These are phyloP conservation scores for Colletotrichum lupini DNA, from an alignment of 2,329 filamentous ascomycete species.

Conservation along the genomic window DNA sequence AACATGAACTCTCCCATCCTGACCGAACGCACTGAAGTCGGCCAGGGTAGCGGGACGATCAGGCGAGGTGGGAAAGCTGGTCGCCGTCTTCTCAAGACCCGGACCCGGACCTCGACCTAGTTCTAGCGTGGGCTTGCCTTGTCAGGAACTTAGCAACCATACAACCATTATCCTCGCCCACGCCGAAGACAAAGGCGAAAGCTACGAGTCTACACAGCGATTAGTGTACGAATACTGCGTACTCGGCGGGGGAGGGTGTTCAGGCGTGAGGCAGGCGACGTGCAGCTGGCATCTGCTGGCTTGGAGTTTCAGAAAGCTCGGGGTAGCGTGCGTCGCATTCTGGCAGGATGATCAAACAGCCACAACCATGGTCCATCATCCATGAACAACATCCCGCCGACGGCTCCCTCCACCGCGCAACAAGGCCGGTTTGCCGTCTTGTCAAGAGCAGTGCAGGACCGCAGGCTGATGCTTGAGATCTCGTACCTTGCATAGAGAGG, in stretches of 20 bases:
- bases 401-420: conserved; percentile 17
- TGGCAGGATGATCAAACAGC: conserved; percentile 37
- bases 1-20: conserved; percentile 22
- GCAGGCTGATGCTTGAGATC: conserved; percentile 33
- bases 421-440: conserved; percentile 31
- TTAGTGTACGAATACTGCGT: background rate
- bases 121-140: conserved; percentile 27
- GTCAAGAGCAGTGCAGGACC: conserved; percentile 16
- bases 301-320: conserved; percentile 36
- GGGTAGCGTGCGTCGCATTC: conserved; percentile 32
- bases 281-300: conserved; percentile 30
- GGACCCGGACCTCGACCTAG: conserved; percentile 26
- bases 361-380: conserved; percentile 29
- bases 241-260: conserved; percentile 9
- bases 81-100: conserved; percentile 6
- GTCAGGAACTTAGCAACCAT: conserved; percentile 10
- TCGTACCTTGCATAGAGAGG: conserved; percentile 31
- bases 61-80: conserved; percentile 36
- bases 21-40: conserved; percentile 28
- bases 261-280: conserved; percentile 20
- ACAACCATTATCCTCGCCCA: conserved; percentile 24
- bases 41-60: conserved; percentile 42
- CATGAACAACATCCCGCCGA: conserved; percentile 20
- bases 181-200: conserved; percentile 19
- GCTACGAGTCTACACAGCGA: background rate